These are phyloP conservation scores for Graphiopsis chlorocephala DNA, from an alignment of 2,329 filamentous ascomycete species.

Conservation along the genomic window DNA sequence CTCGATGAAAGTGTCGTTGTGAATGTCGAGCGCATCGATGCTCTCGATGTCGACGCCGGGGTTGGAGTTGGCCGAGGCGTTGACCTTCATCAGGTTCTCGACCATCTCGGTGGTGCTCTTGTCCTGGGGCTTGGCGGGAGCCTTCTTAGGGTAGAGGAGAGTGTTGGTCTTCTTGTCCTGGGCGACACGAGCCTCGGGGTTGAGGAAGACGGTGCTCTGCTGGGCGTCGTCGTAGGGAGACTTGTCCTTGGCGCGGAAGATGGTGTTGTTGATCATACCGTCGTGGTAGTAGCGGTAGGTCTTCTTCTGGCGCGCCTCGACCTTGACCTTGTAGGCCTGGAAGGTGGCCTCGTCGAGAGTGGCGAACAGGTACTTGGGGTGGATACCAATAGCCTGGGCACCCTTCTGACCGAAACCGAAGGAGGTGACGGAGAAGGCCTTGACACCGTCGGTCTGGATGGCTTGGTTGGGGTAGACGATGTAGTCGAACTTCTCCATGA, in stretches of 20 bases:
- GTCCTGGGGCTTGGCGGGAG: constrained; percentile 62
- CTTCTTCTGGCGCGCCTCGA: constrained; percentile 93
- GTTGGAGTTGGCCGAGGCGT: constrained; percentile 60
- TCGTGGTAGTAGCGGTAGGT: constrained; percentile 99
- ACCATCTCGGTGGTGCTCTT: constrained; percentile 72
- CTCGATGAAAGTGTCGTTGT: constrained; percentile 90
- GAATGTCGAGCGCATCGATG: constrained; percentile 81
- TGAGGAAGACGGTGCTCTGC: constrained; percentile 84
- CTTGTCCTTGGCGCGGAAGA: constrained; percentile 93
- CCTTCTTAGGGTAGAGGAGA: constrained; percentile 68
- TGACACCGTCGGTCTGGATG: constrained; percentile 96
- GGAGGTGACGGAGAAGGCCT: constrained; percentile 97
- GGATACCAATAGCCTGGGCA: constrained; percentile 92
- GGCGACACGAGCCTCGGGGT: constrained; percentile 83
- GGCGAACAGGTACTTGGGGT: constrained; percentile 93
- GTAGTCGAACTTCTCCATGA: constrained; percentile 97
- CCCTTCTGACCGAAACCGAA: constrained; percentile 99
- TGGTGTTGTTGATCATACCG: constrained; percentile 92
- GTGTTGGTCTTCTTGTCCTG: constrained; percentile 82
- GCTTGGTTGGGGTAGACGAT: constrained; percentile 94
- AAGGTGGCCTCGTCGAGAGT: constrained; percentile 87
- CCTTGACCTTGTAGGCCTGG: constrained; percentile 78
- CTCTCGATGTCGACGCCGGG: constrained; percentile 94
- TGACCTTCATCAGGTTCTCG: constrained; percentile 68
- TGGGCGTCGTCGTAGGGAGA: constrained; percentile 87